phyloP scores from a whole-genome alignment of 73 alveolate species.

The Tetrahymena thermophila region DNA sequence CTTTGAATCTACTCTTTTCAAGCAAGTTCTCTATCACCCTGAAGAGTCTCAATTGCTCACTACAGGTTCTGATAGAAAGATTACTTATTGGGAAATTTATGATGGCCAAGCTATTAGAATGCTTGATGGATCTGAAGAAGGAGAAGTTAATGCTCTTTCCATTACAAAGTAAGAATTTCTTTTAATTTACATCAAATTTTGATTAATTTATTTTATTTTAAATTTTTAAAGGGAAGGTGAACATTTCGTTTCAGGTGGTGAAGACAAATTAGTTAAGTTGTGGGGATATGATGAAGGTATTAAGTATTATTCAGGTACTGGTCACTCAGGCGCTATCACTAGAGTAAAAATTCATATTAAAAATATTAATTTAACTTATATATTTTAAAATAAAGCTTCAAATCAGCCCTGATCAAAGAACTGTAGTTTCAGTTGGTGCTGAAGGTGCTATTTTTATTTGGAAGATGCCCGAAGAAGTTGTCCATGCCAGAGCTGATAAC shows the following conservation, averaged over 20 bases:
- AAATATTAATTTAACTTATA: neutral
- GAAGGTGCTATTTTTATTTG: conserved; percentile 98
- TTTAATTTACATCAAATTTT: neutral
- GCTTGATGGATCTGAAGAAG: conserved; percentile 97
- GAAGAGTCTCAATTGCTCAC: conserved; percentile 96
- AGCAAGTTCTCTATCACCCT: conserved; percentile 95
- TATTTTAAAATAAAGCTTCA: conserved; percentile 40
- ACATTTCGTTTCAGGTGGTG: conserved; percentile 97
- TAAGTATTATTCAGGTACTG: conserved; percentile 72
- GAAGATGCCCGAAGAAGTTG: conserved; percentile 86
- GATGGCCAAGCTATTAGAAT: conserved; percentile 95
- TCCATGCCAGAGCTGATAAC: conserved; percentile 21
- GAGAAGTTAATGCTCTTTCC: conserved; percentile 98
- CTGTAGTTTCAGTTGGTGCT: conserved; percentile 75
- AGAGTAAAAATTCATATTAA: conserved; percentile 42
- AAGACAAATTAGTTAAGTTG: conserved; percentile 87
- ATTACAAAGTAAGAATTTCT: conserved; percentile 47
- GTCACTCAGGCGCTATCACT: conserved; percentile 87
- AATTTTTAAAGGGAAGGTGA: conserved; percentile 69
- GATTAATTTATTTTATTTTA: neutral
- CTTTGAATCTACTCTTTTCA: conserved; percentile 97
- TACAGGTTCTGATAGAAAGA: conserved; percentile 94
- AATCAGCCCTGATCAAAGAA: conserved; percentile 81
- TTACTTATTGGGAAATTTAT: conserved; percentile 94
- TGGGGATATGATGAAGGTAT: conserved; percentile 97